A percentile compares a stretch with the other conserved stretches of the same genome.
Evolutionary conservation across 345 rosid genomes (phyloP).

Genomic region (Euphorbia lathyris): DNA sequence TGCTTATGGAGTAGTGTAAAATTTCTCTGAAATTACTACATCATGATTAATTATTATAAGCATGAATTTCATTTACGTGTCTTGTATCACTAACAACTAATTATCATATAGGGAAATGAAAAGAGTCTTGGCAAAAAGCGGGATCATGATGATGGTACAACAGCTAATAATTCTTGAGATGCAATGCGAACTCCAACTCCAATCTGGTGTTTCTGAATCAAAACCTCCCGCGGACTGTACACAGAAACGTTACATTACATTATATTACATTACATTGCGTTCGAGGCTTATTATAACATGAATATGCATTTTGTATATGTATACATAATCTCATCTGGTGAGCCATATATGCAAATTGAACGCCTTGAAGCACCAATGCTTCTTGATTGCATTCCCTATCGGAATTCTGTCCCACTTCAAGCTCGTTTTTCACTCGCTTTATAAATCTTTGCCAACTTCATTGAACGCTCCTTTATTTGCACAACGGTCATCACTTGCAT

Average conservation of each 20-base stretch:
- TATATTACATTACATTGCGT: no score
- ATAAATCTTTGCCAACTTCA: conserved; percentile 72
- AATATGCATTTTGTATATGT: neutral
- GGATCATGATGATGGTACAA: no score
- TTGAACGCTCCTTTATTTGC: conserved; percentile 70
- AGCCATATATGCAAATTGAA: conserved; percentile 70
- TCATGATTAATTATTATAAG: no score
- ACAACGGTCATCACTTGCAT: conserved; percentile 2
- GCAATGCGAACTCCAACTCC: no score
- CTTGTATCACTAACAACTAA: no score
- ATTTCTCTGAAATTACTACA: no score
- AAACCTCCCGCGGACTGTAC: conserved; percentile 83
- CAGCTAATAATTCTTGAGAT: no score
- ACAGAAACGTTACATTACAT: neutral
- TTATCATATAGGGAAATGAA: no score
- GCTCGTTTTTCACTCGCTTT: conserved; percentile 84
- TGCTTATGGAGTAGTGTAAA: no score
- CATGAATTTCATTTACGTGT: no score
- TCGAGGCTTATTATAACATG: neutral
- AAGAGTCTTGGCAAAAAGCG: no score
- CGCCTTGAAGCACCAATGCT: conserved; percentile 84
- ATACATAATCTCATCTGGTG: conserved; percentile 51
- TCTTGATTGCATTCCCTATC: conserved; percentile 65
- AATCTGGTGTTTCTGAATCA: conserved; percentile 53
- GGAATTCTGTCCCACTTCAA: conserved; percentile 46